Evolutionary conservation across 805 yeast genomes (phyloP), one percentile per base, ranked within the genome.

Genomic region (Candida hungchunana): DNA sequence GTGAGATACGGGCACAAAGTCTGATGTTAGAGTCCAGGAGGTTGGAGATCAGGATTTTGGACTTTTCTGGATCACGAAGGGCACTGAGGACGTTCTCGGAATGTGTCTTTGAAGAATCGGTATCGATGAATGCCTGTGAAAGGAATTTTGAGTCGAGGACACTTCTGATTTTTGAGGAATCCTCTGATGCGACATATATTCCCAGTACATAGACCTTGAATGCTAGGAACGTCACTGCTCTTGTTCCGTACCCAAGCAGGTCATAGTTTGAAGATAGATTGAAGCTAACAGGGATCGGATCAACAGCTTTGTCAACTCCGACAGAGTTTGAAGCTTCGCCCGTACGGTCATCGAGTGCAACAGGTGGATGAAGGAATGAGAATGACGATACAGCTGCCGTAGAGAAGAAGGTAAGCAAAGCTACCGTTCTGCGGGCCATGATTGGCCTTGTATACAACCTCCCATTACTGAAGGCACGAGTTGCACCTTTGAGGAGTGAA

Each of bases 171-270:
- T 64, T 44, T 7, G 53, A 36, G 12, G 67, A 50, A 51, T 87
- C 96, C 0, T 72, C 69, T 6, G 67, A 56, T 6, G 87, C 81
- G 26, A 85, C 66, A 55, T 90, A 90, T 7, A 93, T 62, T 0
- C 96, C 97, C 25, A 85, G 66, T 0, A 86, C 95, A 55, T 90
- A 90, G 1, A 93, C 96, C 49, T 79, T 86, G 65, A 93, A 77
- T 18, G 72, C 69, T 27, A 89, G 49, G 52, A 93, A 84, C 0
- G 97, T 84, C 14, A 90, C 96, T 0, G 82, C 64, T 53, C 97
- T 69, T 3, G 79, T 74, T 1, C 98, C 97, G 38, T 75, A 71
- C 0, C 96, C 97, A 4, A 93, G 50, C 21, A 89, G 58, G 16
- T 71, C 63, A 54, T 68, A 83, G 4, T 63, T 55, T 0, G 65